Evolutionary conservation across 2,329 filamentous ascomycete species (phyloP), one percentile per base, ranked within the genome.

Genomic region (Albophoma yamanashiensis): DNA sequence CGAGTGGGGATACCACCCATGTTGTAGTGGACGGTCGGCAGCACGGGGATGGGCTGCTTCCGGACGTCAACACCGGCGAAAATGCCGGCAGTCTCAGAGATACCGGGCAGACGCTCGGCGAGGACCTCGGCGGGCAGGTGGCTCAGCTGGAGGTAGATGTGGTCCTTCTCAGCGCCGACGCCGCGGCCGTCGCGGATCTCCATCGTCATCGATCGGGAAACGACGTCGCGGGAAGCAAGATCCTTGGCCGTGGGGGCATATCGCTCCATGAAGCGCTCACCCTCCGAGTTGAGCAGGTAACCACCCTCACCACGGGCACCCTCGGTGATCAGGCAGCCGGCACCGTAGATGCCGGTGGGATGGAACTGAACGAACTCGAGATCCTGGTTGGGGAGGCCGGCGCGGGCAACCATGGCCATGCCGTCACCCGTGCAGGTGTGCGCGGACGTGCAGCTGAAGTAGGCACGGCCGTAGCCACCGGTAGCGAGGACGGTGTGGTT

Each of bases 311-410:
- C 94, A 83, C 94, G 91, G 68, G 93, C 91, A 69, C 93, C 93
- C 79, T 99, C 93, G 15, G 94, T 97, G 73, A 99, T 99, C 83
- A 99, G 81, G 78, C 93, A 96, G 67, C 93, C 93, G 70, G 93
- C 94, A 71, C 94, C 94, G 76, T 99, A 99, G 79, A 99, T 97
- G 85, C 93, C 93, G 67, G 93, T 97, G 60, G 93, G 93, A 77
- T 99, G 93, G 86, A 99, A 99, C 79, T 99, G 93, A 64, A 99
- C 94, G 78, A 99, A 99, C 76, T 99, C 94, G 65, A 97, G 84
- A 88, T 99, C 94, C 82, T 99, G 94, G 84, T 96, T 96, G 70
- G 94, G 93, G 47, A 99, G 88, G 75, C 94, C 94, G 64, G 94
- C 94, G 80, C 94, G 92, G 68, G 93, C 90, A 71, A 97, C 93